phyloP scores from a whole-genome alignment of 176 grass and related monocot genomes.

The Ampelocalamus luodianensis region DNA sequence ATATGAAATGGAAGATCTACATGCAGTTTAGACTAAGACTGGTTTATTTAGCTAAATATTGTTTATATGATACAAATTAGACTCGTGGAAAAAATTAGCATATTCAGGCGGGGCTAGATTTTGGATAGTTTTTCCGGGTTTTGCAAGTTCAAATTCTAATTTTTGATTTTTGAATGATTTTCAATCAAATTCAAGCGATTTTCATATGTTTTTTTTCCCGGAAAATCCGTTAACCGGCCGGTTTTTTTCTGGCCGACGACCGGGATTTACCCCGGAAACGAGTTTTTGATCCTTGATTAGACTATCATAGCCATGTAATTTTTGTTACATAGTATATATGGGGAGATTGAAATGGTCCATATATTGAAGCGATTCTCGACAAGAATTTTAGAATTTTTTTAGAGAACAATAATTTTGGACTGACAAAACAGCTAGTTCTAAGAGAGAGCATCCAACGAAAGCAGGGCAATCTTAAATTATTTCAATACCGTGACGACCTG shows the following conservation, averaged over 20 bases:
- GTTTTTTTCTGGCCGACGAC: no score
- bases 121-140: no score
- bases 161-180: no score
- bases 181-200: no score
- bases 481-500: neutral
- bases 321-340: neutral
- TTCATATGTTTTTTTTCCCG: no score
- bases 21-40: neutral
- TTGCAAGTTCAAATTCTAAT: no score
- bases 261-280: no score
- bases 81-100: no score
- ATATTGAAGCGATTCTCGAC: neutral
- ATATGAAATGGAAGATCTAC: neutral
- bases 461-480: neutral
- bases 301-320: neutral
- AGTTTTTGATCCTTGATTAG: no score
- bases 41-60: neutral
- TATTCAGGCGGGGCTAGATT: no score
- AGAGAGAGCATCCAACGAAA: neutral
- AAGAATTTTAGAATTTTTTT: neutral
- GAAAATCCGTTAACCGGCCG: no score
- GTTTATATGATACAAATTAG: conserved; percentile 4
- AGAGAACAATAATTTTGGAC: neutral
- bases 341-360: neutral
- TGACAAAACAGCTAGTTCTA: neutral